Conservation (phyloP, 2,329 filamentous ascomycete genomes). For the Epicoccum sorghinum region DNA sequence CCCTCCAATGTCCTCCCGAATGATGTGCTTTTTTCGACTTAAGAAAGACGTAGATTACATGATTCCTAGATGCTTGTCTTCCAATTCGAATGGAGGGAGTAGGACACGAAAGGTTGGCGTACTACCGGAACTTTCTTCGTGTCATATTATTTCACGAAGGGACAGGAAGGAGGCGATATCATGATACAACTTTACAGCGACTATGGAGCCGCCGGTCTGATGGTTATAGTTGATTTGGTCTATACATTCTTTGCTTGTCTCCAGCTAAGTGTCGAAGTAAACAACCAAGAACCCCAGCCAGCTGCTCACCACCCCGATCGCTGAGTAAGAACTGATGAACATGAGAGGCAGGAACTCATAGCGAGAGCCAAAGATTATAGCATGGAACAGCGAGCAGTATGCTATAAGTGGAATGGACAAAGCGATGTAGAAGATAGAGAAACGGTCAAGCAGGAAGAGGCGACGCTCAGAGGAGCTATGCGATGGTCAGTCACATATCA, state of each 20-base stretch:
- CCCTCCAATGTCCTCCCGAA: too few species aligned
- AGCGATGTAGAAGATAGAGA: slow-evolving; percentile 87
- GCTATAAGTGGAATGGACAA: slow-evolving; percentile 86
- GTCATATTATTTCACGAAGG: too few species aligned
- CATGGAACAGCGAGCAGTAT: slow-evolving; percentile 86
- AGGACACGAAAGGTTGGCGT: too few species aligned
- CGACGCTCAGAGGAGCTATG: slow-evolving; percentile 49
- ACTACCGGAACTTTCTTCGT: too few species aligned
- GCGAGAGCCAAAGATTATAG: slow-evolving; percentile 78
- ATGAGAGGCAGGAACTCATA: slow-evolving; percentile 94
- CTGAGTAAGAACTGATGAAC: slow-evolving; percentile 95
- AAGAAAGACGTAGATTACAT: too few species aligned
- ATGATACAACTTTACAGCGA: too few species aligned
- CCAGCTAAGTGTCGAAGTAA: slow-evolving; percentile 65
- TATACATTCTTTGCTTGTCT: too few species aligned
- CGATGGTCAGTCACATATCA: slow-evolving; percentile 20
- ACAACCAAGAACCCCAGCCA: slow-evolving; percentile 95
- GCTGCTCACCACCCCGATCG: slow-evolving; percentile 92
- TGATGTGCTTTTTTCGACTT: too few species aligned
- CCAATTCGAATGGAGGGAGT: too few species aligned
- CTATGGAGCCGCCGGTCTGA: too few species aligned
- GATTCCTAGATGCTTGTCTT: too few species aligned
- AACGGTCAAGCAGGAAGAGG: slow-evolving; percentile 88
- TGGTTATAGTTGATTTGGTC: neutral
- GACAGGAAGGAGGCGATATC: too few species aligned